Conservation (phyloP, 169 alveolate species). For the Plasmodium knowlesi region DNA sequence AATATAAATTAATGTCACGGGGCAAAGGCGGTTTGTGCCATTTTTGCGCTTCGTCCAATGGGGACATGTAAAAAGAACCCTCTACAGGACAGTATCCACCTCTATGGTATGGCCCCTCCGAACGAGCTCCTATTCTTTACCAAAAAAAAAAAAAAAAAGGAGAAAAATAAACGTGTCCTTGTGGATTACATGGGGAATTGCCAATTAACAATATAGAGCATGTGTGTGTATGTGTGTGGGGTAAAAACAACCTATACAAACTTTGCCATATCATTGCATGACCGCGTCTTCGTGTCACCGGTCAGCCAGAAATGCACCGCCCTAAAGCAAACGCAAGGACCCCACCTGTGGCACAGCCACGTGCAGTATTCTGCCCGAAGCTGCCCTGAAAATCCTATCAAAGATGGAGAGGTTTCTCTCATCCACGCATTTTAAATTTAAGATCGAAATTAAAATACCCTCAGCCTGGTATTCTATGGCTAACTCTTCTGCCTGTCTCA, state of each 20-base stretch:
- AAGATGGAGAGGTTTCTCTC: conserved; percentile 85
- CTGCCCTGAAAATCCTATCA: conserved; percentile 90
- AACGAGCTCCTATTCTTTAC: not conserved
- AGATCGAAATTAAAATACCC: conserved; percentile 76
- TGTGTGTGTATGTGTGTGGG: not conserved
- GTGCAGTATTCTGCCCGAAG: conserved; percentile 80
- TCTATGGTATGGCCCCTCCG: not conserved
- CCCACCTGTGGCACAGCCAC: not conserved
- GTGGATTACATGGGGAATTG: not conserved
- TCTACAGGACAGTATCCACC: not conserved
- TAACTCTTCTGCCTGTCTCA: conserved; percentile 88
- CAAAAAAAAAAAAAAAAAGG: no score
- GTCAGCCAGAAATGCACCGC: no score
- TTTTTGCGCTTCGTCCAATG: no score
- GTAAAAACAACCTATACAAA: not conserved
- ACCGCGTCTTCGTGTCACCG: no score
- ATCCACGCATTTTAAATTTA: conserved; percentile 75
- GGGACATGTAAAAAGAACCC: no score
- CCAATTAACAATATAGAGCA: not conserved
- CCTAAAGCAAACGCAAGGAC: not conserved
- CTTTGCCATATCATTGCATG: not conserved
- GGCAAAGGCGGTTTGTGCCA: no score
- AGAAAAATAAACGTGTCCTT: not conserved
- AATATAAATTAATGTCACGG: no score
- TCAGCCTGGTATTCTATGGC: conserved; percentile 74